A percentile compares a stretch with the other conserved stretches of the same genome.
Evolutionary conservation across 2,329 filamentous ascomycete genomes (phyloP).

Genomic region (Paracoccidioides lutzii): DNA sequence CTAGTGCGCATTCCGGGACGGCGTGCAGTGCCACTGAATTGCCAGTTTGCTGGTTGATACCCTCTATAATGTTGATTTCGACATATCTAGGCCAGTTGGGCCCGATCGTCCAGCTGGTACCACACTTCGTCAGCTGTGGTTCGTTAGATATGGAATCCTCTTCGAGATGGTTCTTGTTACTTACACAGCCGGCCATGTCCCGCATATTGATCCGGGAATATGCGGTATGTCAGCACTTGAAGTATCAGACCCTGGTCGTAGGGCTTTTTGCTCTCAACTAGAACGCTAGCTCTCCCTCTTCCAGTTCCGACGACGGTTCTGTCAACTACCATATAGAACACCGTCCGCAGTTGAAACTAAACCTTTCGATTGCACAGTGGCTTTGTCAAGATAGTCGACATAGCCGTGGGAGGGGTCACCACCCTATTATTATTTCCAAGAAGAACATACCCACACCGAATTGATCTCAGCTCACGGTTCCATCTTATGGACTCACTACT

Average conservation of each 20-base stretch:
- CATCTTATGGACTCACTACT: not conserved
- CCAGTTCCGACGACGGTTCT: constrained; percentile 12
- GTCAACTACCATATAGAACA: constrained; percentile 21
- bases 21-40: constrained; percentile 54
- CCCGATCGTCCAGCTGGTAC: constrained; percentile 35
- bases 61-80: constrained; percentile 62
- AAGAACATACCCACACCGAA: not conserved
- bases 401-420: constrained; percentile 56
- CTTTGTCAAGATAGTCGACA: constrained; percentile 37
- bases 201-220: constrained; percentile 24
- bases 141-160: not conserved
- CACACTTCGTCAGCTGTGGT: not conserved
- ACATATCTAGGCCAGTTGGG: constrained; percentile 50
- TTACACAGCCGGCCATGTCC: constrained; percentile 26
- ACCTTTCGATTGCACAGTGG: constrained; percentile 11
- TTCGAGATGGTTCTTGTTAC: not conserved
- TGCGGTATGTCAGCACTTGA: constrained; percentile 23
- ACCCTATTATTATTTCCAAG: constrained; percentile 10
- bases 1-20: constrained; percentile 13
- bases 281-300: constrained; percentile 19
- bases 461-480: not conserved
- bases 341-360: constrained; percentile 12
- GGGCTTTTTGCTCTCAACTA: constrained; percentile 14
- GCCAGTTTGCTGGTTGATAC: constrained; percentile 45
- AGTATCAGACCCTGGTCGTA: constrained; percentile 23